phyloP scores from a whole-genome alignment of 108 stramenopile species.

The Cyclotella baltica region DNA sequence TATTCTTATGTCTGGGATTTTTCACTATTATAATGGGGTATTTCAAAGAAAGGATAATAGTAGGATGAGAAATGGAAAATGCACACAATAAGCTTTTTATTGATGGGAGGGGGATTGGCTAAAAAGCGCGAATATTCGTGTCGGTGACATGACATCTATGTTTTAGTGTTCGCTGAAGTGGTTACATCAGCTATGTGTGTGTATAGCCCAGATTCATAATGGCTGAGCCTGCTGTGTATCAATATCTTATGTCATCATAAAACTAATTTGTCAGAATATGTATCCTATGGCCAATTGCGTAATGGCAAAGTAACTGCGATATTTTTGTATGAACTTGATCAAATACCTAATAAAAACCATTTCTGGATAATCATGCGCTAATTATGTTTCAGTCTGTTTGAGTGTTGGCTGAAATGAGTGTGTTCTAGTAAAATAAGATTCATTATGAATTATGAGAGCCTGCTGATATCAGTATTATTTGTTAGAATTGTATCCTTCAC shows the following conservation, averaged over 20 bases:
- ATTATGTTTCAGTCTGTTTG: background rate
- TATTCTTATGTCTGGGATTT: constrained; percentile 67
- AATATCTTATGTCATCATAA: background rate
- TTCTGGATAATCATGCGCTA: background rate
- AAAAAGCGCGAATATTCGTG: background rate
- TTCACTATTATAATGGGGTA: constrained; percentile 75
- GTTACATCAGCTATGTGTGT: background rate
- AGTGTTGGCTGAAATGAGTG: background rate
- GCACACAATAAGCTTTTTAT: background rate
- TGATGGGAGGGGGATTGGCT: background rate
- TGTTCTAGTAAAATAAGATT: no score
- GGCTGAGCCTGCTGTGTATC: background rate
- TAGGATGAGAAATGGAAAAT: constrained; percentile 10
- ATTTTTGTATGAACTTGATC: no score
- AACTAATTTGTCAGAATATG: background rate
- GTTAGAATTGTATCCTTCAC: no score
- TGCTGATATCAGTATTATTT: no score
- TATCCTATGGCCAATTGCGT: background rate
- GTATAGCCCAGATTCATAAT: background rate
- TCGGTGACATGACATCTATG: no score
- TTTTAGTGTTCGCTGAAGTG: no score
- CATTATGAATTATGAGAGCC: no score
- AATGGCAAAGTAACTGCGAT: no score
- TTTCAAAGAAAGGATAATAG: constrained; percentile 73
- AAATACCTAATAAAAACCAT: no score